A percentile compares a stretch with the other conserved stretches of the same genome.
Evolutionary conservation across 192 early-diverging fungal species (phyloP).

Genomic region (Coemansia sp.): DNA sequence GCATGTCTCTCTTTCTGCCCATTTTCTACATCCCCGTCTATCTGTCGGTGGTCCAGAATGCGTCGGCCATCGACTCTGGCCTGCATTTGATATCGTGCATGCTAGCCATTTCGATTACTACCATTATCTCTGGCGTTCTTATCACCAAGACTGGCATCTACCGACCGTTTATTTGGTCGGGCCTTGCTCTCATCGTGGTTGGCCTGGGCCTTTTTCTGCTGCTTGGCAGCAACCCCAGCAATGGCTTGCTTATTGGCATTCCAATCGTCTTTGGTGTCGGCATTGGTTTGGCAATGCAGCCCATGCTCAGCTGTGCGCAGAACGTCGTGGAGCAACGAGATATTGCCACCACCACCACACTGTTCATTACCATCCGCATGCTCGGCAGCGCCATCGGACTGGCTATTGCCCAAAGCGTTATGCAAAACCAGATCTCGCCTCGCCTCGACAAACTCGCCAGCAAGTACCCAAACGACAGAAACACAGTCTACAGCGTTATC

Average conservation of each 20-base stretch:
- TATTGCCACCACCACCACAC: conserved; percentile 37
- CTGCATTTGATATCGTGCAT: conserved; percentile 40
- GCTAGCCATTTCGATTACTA: conserved; percentile 27
- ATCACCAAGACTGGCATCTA: conserved; percentile 37
- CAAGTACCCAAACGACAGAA: conserved; percentile 36
- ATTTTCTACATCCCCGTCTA: conserved; percentile 62
- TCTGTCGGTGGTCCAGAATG: conserved; percentile 62
- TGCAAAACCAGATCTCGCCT: conserved; percentile 34
- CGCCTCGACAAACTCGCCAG: conserved; percentile 11
- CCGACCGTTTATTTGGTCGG: conserved; percentile 20
- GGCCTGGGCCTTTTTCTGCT: conserved; percentile 39
- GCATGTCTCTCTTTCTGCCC: conserved; percentile 33
- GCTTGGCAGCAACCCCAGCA: conserved; percentile 20
- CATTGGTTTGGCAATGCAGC: conserved; percentile 43
- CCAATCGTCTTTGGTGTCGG: conserved; percentile 44
- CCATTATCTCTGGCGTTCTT: conserved; percentile 23
- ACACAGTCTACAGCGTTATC: conserved; percentile 34
- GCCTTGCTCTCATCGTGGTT: conserved; percentile 10
- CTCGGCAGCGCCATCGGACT: conserved; percentile 42
- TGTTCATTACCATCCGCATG: conserved; percentile 38
- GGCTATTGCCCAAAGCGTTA: conserved; percentile 24
- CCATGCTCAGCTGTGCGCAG: conserved; percentile 39
- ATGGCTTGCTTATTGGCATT: conserved; percentile 34
- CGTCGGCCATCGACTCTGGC: conserved; percentile 30
- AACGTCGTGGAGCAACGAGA: conserved; percentile 23